Evolutionary conservation across 768 basidiomycete species (phyloP), one percentile per base, ranked within the genome.

Genomic region (Hypsizygus marmoreus): DNA sequence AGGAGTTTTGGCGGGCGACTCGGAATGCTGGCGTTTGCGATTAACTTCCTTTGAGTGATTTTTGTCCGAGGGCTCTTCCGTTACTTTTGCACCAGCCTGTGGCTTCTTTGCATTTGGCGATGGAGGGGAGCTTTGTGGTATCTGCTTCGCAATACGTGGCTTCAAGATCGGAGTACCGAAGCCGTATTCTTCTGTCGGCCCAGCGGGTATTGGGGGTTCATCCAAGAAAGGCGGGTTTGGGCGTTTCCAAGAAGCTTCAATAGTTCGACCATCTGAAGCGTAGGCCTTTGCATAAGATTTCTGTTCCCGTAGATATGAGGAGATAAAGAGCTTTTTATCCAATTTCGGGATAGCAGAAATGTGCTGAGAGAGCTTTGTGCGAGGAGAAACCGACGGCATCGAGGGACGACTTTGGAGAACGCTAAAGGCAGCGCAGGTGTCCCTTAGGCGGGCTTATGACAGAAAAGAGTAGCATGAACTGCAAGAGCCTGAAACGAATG

Each of bases 131-230:
- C 13, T 44, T 23, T 33, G 22, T 8, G 7, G 23, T n/a, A 17
- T 40, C 12, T 26, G 40, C 11, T 47, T 59, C n/a, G 41, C 24
- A 37, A 59, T 60, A 22, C 83, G 75, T 25, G 82, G 69, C 50
- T 73, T 77, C 28, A 84, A 67, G 24, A 83, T 61, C 13, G 82
- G 83, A 8, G 81, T 84, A 29, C 67, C 74, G 51, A 83, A 78
- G 4, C 72, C 73, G 50, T 67, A 64, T 13, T 55, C 63, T n/a
- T n/a, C n/a, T n/a, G n/a, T n/a, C n/a, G n/a, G n/a, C n/a, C n/a
- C n/a, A n/a, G n/a, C n/a, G n/a, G n/a, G n/a, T n/a, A n/a, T n/a
- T n/a, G n/a, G n/a, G n/a, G n/a, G n/a, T n/a, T n/a, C n/a, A n/a
- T n/a, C n/a, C n/a, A n/a, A 10, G 26, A 12, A 31, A 25, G 19